Evolutionary conservation across 768 basidiomycete species (phyloP), one percentile per base, ranked within the genome.

Genomic region (Suillus placidus): DNA sequence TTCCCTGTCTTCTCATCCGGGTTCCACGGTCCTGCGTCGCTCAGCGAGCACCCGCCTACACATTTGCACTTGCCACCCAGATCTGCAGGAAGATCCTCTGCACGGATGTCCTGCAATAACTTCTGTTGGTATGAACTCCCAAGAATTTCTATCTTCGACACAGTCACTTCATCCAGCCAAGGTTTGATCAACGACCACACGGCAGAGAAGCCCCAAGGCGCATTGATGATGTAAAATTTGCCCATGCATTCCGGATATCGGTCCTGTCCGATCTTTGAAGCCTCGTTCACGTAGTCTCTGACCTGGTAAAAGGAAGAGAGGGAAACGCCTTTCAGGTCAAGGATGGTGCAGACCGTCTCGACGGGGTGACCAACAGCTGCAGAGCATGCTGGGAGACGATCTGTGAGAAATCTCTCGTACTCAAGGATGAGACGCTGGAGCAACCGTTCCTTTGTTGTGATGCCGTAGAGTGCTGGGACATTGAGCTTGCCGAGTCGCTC

Each of bases 141-240:
- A 61, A 97, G 75, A 74, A 99, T 96, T 69, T 90, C 87, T 74
- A 99, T 96, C 87, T 99, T 99, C 67, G 85, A 84, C 60, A 97
- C 95, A 35, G 97, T 99, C 34, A 96, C 97, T 71, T 90, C 89
- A 78, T 99, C 97, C 71, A 99, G 81, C 94, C 94, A 99, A 3
- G 88, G 88, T 81, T 94, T 97, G 82, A 99, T 87, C 69, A 95
- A 75, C 23, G 81, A 74, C 96, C 96, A 99, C 26, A 97, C 91
- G 45, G 90, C 85, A 60, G 87, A 85, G 82, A 99, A 99, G 61
- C 88, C 84, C 89, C 91, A 98, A 0, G 97, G 97, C 0, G 94
- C 93, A 74, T 99, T 98, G 85, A 97, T 92, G 84, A 99, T 95
- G 84, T 93, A 99, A 83, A 99, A 98, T 76, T 93, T 94, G 81